Conservation (phyloP, 2,329 filamentous ascomycete genomes). For the Arthroderma uncinatum region DNA sequence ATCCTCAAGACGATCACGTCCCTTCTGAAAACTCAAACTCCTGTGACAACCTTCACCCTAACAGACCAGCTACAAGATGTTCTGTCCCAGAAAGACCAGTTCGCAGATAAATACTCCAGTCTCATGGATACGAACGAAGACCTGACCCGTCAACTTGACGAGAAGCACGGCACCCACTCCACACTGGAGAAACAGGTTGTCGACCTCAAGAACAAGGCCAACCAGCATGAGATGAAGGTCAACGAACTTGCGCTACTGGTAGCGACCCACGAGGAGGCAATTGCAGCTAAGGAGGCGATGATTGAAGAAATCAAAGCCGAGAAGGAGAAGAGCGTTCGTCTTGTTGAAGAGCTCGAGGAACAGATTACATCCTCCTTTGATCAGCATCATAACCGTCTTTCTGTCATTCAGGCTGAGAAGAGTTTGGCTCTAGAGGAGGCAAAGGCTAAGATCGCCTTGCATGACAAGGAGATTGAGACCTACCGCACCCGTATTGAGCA, state of each 20-base stretch:
- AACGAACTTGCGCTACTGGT: constrained; percentile 44
- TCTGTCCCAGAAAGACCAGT: constrained; percentile 32
- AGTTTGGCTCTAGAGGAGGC: constrained; percentile 68
- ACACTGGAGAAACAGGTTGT: constrained; percentile 28
- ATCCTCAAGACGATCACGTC: constrained; percentile 49
- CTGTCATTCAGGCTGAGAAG: constrained; percentile 65
- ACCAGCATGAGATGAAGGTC: constrained; percentile 42
- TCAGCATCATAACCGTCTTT: constrained; percentile 84
- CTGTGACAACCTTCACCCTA: constrained; percentile 44
- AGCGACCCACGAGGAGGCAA: constrained; percentile 36
- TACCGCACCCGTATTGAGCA: constrained; percentile 47
- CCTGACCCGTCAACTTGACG: constrained; percentile 29
- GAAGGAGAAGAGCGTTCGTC: constrained; percentile 81
- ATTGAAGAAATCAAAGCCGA: constrained; percentile 45
- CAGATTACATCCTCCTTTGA: constrained; percentile 93
- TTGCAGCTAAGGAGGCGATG: constrained; percentile 34
- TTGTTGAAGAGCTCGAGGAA: constrained; percentile 93
- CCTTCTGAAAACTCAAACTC: constrained; percentile 30
- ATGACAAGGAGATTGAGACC: constrained; percentile 57
- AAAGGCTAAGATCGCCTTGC: constrained; percentile 49
- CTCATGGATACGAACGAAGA: constrained; percentile 31
- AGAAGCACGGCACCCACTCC: constrained; percentile 21
- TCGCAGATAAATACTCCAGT: constrained; percentile 34
- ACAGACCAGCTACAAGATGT: constrained; percentile 54
- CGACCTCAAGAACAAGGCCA: constrained; percentile 30